A percentile compares a stretch with the other conserved stretches of the same genome.
Evolutionary conservation across 2,329 filamentous ascomycete genomes (phyloP).

Genomic region (Ophiocordyceps camponoti-saundersi): DNA sequence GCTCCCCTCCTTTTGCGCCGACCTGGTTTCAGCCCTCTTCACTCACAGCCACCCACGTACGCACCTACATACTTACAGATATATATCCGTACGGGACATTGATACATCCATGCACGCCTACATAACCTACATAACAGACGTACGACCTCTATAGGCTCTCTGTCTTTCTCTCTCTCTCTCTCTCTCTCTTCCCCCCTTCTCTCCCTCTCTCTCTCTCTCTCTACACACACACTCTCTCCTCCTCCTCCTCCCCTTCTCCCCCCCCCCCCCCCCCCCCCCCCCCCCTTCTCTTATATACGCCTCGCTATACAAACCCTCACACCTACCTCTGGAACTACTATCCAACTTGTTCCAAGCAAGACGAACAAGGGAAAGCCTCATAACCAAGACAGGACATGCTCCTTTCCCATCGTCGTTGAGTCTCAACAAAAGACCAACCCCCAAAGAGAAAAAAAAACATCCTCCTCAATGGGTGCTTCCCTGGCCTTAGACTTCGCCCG

Average conservation of each 20-base stretch:
- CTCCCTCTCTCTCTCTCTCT: neutral
- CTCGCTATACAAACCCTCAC: neutral
- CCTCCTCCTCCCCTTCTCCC: neutral
- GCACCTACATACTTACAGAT: too few relatives aligned
- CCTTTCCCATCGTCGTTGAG: neutral
- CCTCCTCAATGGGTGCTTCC: conserved; percentile 38
- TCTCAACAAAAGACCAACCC: neutral
- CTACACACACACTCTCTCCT: neutral
- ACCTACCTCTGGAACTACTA: neutral
- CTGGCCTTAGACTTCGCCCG: conserved; percentile 31
- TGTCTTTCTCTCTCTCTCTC: neutral
- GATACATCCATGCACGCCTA: neutral
- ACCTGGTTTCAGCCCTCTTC: neutral
- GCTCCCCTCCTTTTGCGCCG: neutral
- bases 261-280: neutral
- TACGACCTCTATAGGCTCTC: neutral
- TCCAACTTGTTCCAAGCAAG: neutral
- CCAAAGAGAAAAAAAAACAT: neutral
- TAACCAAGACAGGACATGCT: conserved; percentile 3
- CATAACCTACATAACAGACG: neutral
- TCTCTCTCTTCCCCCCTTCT: neutral
- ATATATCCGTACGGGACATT: too few relatives aligned
- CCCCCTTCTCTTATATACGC: neutral
- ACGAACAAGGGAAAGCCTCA: neutral
- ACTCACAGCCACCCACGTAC: neutral